phyloP scores from a whole-genome alignment of 345 rosid genomes.

The Camelina laxa region DNA sequence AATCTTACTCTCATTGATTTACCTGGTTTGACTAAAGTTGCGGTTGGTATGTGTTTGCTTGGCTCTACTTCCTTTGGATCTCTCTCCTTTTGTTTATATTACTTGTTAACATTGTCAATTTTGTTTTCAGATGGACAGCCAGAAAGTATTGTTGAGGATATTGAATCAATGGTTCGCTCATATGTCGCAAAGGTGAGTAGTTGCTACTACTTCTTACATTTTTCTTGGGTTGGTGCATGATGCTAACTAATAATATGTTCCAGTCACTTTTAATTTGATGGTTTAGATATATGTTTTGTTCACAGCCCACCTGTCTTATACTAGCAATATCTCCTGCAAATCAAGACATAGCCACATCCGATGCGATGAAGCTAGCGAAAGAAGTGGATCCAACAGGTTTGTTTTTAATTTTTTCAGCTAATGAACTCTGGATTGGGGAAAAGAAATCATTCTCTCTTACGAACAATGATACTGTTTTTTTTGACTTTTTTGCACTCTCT shows the following conservation, averaged over 20 bases:
- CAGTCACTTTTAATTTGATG: not conserved
- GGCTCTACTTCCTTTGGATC: not conserved
- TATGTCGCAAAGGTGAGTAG: conserved; percentile 76
- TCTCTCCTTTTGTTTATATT: not conserved
- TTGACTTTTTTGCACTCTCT: not conserved
- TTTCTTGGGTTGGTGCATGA: conserved; percentile 3
- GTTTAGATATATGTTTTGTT: conserved; percentile 10
- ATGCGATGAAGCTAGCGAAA: conserved; percentile 83
- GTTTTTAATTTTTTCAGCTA: conserved; percentile 17
- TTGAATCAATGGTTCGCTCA: conserved; percentile 82
- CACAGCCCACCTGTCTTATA: conserved; percentile 82
- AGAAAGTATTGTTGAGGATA: conserved; percentile 76
- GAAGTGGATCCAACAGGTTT: conserved; percentile 92
- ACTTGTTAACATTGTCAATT: conserved; percentile 15
- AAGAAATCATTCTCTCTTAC: not conserved
- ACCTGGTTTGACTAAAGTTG: conserved; percentile 95
- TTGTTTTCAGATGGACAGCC: conserved; percentile 86
- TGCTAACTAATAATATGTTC: not conserved
- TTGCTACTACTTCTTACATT: conserved; percentile 18
- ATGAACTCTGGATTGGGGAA: not conserved
- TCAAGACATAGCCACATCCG: conserved; percentile 96
- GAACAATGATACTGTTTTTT: not conserved
- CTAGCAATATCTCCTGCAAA: conserved; percentile 98
- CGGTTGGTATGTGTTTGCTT: conserved; percentile 63
- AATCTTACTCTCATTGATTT: conserved; percentile 91